Percentiles rank a stretch among this genome's conserved stretches.
Evolutionary conservation across 352 stramenopile species (phyloP).

Genomic region (Globisporangium spiculum): DNA sequence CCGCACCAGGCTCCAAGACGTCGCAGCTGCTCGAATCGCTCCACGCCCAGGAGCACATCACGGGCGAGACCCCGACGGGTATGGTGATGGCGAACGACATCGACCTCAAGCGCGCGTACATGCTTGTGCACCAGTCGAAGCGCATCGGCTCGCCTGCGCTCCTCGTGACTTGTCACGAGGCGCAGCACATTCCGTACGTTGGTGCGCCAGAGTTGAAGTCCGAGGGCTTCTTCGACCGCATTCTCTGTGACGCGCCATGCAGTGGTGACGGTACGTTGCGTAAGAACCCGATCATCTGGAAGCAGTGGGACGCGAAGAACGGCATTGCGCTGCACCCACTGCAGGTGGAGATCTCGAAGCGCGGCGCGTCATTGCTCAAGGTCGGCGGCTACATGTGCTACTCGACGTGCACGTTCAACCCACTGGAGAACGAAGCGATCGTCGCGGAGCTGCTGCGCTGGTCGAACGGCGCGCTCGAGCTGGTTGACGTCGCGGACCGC

Average conservation of each 20-base stretch:
- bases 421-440: constrained; percentile 99
- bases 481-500: constrained; percentile 87
- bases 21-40: constrained; percentile 96
- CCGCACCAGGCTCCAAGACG: constrained; percentile 98
- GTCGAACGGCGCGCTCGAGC: constrained; percentile 85
- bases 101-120: constrained; percentile 97
- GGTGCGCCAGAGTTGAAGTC: constrained; percentile 48
- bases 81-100: constrained; percentile 97
- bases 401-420: constrained; percentile 98
- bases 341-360: constrained; percentile 95
- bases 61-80: constrained; percentile 80
- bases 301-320: constrained; percentile 91
- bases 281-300: constrained; percentile 97
- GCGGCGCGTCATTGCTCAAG: constrained; percentile 90
- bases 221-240: constrained; percentile 95
- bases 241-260: constrained; percentile 98
- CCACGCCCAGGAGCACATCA: constrained; percentile 75
- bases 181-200: constrained; percentile 94
- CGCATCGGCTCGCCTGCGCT: constrained; percentile 93
- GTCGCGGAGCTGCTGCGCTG: constrained; percentile 94
- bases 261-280: constrained; percentile 97
- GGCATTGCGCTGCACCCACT: constrained; percentile 92
- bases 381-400: constrained; percentile 95
- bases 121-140: constrained; percentile 97
- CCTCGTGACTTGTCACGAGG: constrained; percentile 96